These are phyloP conservation scores for Suillus americanus DNA, from an alignment of 768 basidiomycete genomes.

Conservation along the genomic window DNA sequence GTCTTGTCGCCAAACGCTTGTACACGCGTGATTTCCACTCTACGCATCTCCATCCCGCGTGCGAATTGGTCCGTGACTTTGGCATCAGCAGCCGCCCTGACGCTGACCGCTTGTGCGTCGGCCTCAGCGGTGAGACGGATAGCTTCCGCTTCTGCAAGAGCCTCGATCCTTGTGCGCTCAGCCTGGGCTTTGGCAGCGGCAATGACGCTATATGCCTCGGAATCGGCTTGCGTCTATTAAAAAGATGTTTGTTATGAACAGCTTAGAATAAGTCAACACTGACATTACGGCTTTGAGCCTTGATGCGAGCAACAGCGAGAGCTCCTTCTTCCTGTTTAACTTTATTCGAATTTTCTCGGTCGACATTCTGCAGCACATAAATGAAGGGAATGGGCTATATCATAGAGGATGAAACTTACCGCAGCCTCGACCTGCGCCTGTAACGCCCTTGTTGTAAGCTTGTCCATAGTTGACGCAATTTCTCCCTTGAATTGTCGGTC, in stretches of 20 bases:
- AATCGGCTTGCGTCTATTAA: slow-evolving; percentile 63
- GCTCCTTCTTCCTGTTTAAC: slow-evolving; percentile 85
- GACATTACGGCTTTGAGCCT: slow-evolving; percentile 59
- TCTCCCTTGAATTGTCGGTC: slow-evolving; percentile 89
- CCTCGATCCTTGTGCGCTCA: slow-evolving; percentile 62
- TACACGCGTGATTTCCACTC: slow-evolving; percentile 63
- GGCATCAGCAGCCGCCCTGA: slow-evolving; percentile 63
- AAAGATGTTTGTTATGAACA: slow-evolving; percentile 9
- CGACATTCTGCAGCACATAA: slow-evolving; percentile 58
- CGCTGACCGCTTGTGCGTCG: slow-evolving; percentile 65
- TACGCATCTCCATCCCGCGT: slow-evolving; percentile 71
- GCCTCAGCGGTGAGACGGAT: slow-evolving; percentile 75
- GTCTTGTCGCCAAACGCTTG: slow-evolving; percentile 68
- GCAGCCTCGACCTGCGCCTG: slow-evolving; percentile 89
- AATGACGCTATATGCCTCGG: slow-evolving; percentile 72
- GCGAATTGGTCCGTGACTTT: slow-evolving; percentile 65
- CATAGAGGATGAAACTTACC: slow-evolving; percentile 37
- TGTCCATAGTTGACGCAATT: slow-evolving; percentile 83
- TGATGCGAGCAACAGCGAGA: slow-evolving; percentile 74
- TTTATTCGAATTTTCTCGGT: slow-evolving; percentile 84
- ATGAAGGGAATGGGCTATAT: not conserved
- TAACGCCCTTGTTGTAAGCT: slow-evolving; percentile 77
- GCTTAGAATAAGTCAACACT: slow-evolving; percentile 10
- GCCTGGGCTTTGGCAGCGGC: slow-evolving; percentile 76
- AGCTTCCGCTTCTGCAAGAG: slow-evolving; percentile 76